phyloP scores from a whole-genome alignment of 2,329 filamentous ascomycete genomes.

The Calonectria fujianensis region DNA sequence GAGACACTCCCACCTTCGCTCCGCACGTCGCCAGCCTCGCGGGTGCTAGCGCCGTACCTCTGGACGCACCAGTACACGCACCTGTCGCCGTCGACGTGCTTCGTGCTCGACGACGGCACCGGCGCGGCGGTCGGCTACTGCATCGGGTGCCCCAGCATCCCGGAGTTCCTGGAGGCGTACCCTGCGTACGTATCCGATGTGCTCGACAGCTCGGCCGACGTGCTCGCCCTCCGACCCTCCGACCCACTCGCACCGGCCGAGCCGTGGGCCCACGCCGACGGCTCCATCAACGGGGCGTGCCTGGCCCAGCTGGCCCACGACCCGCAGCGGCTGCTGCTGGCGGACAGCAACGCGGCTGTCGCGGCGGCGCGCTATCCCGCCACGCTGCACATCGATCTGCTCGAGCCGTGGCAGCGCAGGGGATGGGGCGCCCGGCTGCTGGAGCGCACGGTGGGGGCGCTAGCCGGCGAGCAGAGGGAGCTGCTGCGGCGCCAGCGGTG shows the following conservation, averaged over 20 bases:
- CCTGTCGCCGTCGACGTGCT: slow-evolving; percentile 66
- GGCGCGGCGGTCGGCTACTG: slow-evolving; percentile 70
- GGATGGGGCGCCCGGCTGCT: slow-evolving; percentile 68
- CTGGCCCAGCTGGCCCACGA: slow-evolving; percentile 66
- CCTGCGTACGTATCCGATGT: slow-evolving; percentile 61
- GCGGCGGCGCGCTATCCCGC: slow-evolving; percentile 60
- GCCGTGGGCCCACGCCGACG: slow-evolving; percentile 56
- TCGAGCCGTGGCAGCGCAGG: slow-evolving; percentile 63
- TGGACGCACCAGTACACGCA: slow-evolving; percentile 71
- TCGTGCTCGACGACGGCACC: slow-evolving; percentile 69
- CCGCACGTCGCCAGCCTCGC: slow-evolving; percentile 57
- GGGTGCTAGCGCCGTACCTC: slow-evolving; percentile 67
- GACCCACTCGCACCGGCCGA: slow-evolving; percentile 56
- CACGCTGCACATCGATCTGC: slow-evolving; percentile 71
- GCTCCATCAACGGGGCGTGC: slow-evolving; percentile 52
- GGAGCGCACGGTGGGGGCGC: slow-evolving; percentile 63
- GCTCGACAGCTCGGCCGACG: slow-evolving; percentile 54
- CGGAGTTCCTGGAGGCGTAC: slow-evolving; percentile 63
- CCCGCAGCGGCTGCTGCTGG: slow-evolving; percentile 62
- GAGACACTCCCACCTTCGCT: slow-evolving; percentile 68
- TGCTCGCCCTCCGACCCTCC: slow-evolving; percentile 44
- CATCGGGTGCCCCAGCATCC: slow-evolving; percentile 67
- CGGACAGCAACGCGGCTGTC: slow-evolving; percentile 60
- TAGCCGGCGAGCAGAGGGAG: slow-evolving; percentile 51
- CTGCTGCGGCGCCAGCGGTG: slow-evolving; percentile 4